These are phyloP conservation scores for Peronospora destructor DNA, from an alignment of 352 stramenopile species.

Conservation along the genomic window DNA sequence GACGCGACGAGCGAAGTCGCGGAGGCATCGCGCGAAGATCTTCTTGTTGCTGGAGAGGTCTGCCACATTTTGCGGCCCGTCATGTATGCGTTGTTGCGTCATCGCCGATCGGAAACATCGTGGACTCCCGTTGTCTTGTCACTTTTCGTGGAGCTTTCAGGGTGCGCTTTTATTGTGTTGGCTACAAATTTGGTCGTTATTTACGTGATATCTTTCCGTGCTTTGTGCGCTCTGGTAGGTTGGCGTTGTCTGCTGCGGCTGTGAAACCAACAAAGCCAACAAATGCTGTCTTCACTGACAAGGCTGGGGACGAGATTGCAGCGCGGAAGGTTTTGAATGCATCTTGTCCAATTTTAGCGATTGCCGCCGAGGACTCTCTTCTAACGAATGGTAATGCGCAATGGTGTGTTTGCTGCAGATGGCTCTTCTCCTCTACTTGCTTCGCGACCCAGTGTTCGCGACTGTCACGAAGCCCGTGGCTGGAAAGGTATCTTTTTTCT, in stretches of 20 bases:
- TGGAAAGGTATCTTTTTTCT: conserved; percentile 40
- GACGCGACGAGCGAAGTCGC: conserved; percentile 41
- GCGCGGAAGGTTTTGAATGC: conserved; percentile 56
- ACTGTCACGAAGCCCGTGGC: conserved; percentile 59
- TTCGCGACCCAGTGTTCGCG: conserved; percentile 70
- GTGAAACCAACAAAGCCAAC: conserved; percentile 37
- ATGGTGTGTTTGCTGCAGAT: conserved; percentile 38
- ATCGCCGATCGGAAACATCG: conserved; percentile 43
- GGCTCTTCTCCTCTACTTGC: conserved; percentile 75
- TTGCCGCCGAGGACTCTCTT: not conserved
- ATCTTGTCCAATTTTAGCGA: not conserved
- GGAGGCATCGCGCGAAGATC: conserved; percentile 30
- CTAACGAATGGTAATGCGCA: conserved; percentile 1
- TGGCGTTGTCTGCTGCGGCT: conserved; percentile 48
- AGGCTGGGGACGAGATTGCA: conserved; percentile 47
- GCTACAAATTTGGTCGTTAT: not conserved
- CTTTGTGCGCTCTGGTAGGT: conserved; percentile 20
- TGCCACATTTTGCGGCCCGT: conserved; percentile 73
- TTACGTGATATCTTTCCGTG: conserved; percentile 3
- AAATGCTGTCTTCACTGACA: conserved; percentile 26
- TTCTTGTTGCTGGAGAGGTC: conserved; percentile 59
- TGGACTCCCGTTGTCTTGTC: conserved; percentile 56
- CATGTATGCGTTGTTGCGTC: conserved; percentile 62
- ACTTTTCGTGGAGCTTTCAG: conserved; percentile 50
- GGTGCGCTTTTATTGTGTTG: conserved; percentile 28